phyloP scores from a whole-genome alignment of 306 rosid species.

The Cucumis cinereus region DNA sequence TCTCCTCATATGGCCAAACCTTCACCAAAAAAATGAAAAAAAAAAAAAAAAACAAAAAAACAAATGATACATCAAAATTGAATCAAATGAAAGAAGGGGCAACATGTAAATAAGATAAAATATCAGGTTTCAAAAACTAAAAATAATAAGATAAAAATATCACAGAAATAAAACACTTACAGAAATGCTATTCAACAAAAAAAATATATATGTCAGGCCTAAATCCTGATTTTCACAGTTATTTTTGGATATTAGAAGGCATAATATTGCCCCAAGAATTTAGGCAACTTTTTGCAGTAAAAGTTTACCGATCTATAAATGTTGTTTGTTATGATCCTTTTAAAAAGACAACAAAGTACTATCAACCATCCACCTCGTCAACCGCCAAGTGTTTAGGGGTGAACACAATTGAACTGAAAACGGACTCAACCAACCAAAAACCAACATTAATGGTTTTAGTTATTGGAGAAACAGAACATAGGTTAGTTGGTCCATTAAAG shows the following conservation, averaged over 20 bases:
- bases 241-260: background rate
- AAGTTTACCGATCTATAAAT: background rate
- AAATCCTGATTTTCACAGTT: background rate
- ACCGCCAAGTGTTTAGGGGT: background rate
- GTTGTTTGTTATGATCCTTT: background rate
- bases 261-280: background rate
- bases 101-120: background rate
- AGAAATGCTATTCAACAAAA: background rate
- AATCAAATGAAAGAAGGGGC: background rate
- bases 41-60: background rate
- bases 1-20: constrained; percentile 97
- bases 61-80: constrained; percentile 2
- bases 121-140: background rate
- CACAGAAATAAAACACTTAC: background rate
- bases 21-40: background rate
- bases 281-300: background rate
- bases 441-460: too few relatives aligned
- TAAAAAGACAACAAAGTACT: too few relatives aligned
- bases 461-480: too few relatives aligned
- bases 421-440: too few relatives aligned
- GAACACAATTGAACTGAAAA: too few relatives aligned
- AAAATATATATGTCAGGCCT: background rate
- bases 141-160: too few relatives aligned
- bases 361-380: background rate
- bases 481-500: too few relatives aligned